phyloP scores from a whole-genome alignment of 2,329 filamentous ascomycete species.

The Scleromitrula shiraiana region DNA sequence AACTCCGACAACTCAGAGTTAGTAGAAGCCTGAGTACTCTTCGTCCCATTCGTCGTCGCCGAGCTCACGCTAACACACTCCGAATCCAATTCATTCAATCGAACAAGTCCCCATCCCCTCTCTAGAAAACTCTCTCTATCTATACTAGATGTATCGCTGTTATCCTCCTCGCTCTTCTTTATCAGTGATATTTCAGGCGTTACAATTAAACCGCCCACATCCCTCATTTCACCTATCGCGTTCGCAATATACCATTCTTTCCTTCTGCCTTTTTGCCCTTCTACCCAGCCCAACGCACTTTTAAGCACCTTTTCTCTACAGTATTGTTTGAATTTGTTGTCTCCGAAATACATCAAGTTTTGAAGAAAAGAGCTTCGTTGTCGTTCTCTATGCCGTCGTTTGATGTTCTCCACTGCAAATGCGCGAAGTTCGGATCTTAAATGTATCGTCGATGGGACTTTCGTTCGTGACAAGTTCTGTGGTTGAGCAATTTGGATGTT shows the following conservation, averaged over 20 bases:
- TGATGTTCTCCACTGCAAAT: conserved; percentile 20
- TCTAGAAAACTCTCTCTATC: conserved; percentile 6
- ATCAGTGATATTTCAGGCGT: neutral
- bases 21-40: neutral
- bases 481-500: neutral
- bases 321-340: conserved; percentile 20
- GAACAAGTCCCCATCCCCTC: conserved; percentile 4
- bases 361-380: conserved; percentile 22
- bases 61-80: conserved; percentile 6
- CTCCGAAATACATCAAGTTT: conserved; percentile 23
- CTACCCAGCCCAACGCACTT: conserved; percentile 20
- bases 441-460: neutral
- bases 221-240: conserved; percentile 1
- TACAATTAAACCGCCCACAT: conserved; percentile 4
- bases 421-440: conserved; percentile 11
- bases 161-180: neutral
- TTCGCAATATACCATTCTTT: conserved; percentile 5
- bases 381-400: conserved; percentile 19
- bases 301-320: conserved; percentile 19
- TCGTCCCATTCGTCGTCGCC: neutral
- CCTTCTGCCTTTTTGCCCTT: conserved; percentile 5
- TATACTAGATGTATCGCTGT: neutral
- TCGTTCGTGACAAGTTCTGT: too few species aligned
- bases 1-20: neutral
- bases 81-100: conserved; percentile 1